Evolutionary conservation across 2,329 filamentous ascomycete genomes (phyloP), one percentile per base, ranked within the genome.

Genomic region (Hypocreales sp.): DNA sequence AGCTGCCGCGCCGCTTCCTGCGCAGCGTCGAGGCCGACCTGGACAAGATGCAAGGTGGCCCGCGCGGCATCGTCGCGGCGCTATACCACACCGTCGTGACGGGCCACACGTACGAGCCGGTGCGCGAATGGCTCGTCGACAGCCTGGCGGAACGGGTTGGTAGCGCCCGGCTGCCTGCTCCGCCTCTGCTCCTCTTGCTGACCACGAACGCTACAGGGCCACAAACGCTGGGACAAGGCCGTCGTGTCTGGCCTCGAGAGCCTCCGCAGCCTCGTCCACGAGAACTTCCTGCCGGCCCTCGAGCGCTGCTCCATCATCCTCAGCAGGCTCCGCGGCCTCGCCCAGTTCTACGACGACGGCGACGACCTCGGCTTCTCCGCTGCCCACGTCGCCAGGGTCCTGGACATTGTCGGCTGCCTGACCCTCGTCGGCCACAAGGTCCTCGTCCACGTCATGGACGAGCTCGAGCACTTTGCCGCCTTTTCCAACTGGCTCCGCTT

Each of bases 141-240:
- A 79, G 79, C 37, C 56, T 94, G 17, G 71, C 73, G 7, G 82
- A 92, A 45, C 62, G 81, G 35, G 81, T 86, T 59, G 43, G 67
- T 21, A 4, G 6, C 17, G 13, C 15, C 16, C 20, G 8, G 11
- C 17, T 24, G 14, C 14, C 15, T 17, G 8, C 11, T 17, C 5
- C 12, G 15, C 19, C 13, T 16, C 15, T 20, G 23, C 13, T 14
- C 8, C 10, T 26, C 22, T 22, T 28, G 27, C 35, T 30, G 21
- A 15, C 31, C 41, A 25, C 43, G 37, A 30, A 31, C 33, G 24
- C 14, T 8, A 29, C 22, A 90, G 78, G 84, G 84, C 1, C 81
- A 92, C 41, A 94, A 93, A 52, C 67, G 90, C 26, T 98, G 90
- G 90, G 86, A 95, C 36, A 92, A 87, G 44, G 77, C 80, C 5